A percentile compares a stretch with the other conserved stretches of the same genome.
Evolutionary conservation across 1,284 basidiomycete genomes (phyloP).

Genomic region (Takashimella tepidaria): DNA sequence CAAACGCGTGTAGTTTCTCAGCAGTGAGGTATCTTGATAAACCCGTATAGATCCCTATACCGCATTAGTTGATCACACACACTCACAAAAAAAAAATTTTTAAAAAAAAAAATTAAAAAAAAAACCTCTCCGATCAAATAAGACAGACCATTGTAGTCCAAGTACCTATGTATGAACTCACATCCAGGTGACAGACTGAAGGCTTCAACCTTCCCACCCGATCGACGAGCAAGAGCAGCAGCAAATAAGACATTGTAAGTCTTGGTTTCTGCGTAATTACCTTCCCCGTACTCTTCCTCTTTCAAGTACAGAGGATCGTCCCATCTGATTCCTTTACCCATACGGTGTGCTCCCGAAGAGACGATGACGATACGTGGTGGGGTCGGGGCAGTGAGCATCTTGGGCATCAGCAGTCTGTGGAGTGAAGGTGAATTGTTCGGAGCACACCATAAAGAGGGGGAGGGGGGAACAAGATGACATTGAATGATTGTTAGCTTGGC

Average conservation of each 20-base stretch:
- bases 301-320: conserved; percentile 7
- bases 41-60: conserved; percentile 7
- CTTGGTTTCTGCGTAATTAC: conserved; percentile 7
- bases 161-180: too few relatives aligned
- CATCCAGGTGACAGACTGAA: conserved; percentile 9
- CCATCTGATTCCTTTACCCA: conserved; percentile 4
- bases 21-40: conserved; percentile 6
- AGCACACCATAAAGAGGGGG: too few relatives aligned
- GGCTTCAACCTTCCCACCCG: conserved; percentile 7
- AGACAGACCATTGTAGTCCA: too few relatives aligned
- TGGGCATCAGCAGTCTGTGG: conserved; percentile 11
- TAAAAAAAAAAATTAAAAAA: too few relatives aligned
- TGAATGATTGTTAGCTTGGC: too few relatives aligned
- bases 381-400: conserved; percentile 5
- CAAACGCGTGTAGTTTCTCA: conserved; percentile 4
- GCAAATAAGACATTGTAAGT: conserved; percentile 6
- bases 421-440: too few relatives aligned
- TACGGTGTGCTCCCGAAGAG: conserved; percentile 7
- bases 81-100: too few relatives aligned
- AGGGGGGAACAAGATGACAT: too few relatives aligned
- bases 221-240: conserved; percentile 9
- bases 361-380: conserved; percentile 13
- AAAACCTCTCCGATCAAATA: too few relatives aligned
- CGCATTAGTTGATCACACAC: not conserved
- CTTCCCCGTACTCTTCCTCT: conserved; percentile 3